These are phyloP conservation scores for Castanopsis chinensis DNA, from an alignment of 306 rosid genomes.

Conservation along the genomic window DNA sequence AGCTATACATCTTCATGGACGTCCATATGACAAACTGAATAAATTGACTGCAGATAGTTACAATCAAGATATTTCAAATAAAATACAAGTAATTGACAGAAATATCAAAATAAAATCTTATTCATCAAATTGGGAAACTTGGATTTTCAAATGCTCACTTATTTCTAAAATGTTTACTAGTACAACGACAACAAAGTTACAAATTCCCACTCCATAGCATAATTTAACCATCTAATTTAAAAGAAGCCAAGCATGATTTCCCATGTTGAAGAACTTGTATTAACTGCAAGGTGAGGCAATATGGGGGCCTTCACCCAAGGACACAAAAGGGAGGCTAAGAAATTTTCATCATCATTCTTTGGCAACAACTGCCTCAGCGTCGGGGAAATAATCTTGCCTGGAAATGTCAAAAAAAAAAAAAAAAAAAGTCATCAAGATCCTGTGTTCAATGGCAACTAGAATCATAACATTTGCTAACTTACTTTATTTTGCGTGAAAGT, in stretches of 20 bases:
- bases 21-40: background rate
- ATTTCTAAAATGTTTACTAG: background rate
- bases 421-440: conserved; percentile 5
- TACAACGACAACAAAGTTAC: background rate
- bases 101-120: background rate
- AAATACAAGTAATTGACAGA: background rate
- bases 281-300: conserved; percentile 1
- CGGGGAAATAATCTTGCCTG: conserved; percentile 83
- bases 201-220: background rate
- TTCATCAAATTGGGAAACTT: background rate
- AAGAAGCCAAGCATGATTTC: conserved; percentile 17
- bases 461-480: conserved; percentile 20
- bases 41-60: background rate
- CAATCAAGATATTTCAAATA: background rate
- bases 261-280: conserved; percentile 1
- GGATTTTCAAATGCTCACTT: background rate
- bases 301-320: background rate
- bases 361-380: conserved; percentile 43
- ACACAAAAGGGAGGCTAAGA: conserved; percentile 15
- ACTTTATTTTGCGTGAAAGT: conserved; percentile 79
- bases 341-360: conserved; percentile 71
- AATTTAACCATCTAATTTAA: background rate
- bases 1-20: background rate
- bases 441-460: conserved; percentile 2
- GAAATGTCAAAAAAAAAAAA: background rate